phyloP scores from a whole-genome alignment of 1,139 yeast species.

The Yamadazyma kanchanaburiensis region DNA sequence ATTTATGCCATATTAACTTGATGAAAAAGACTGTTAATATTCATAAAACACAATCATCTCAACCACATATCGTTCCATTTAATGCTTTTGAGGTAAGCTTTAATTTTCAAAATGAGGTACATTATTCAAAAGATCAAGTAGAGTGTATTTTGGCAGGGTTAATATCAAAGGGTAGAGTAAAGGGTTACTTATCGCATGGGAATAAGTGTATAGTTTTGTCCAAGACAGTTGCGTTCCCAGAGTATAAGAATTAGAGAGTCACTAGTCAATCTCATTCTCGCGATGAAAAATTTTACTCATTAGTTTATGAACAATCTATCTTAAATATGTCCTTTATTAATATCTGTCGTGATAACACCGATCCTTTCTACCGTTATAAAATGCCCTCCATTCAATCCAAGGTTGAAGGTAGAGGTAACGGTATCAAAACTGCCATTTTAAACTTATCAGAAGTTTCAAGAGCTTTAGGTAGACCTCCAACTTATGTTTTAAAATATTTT shows the following conservation, averaged over 20 bases:
- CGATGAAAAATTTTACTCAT: background rate
- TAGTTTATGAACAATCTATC: slow-evolving; percentile 7
- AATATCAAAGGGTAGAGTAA: slow-evolving; percentile 60
- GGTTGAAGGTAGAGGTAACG: slow-evolving; percentile 99
- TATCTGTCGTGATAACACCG: slow-evolving; percentile 95
- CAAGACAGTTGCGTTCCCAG: slow-evolving; percentile 71
- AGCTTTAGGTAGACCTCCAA: slow-evolving; percentile 89
- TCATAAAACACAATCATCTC: slow-evolving; percentile 19
- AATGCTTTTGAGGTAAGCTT: slow-evolving; percentile 47
- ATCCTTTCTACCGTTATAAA: slow-evolving; percentile 98
- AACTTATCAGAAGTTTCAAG: slow-evolving; percentile 92
- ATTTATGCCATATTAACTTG: slow-evolving; percentile 50
- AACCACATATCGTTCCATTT: slow-evolving; percentile 43
- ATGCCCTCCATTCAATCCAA: slow-evolving; percentile 98
- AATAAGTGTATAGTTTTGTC: slow-evolving; percentile 74
- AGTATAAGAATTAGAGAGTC: background rate
- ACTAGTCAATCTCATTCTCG: background rate
- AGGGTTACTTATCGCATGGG: slow-evolving; percentile 82
- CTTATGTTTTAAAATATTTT: slow-evolving; percentile 88
- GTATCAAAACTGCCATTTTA: slow-evolving; percentile 93
- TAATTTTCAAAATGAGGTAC: slow-evolving; percentile 25
- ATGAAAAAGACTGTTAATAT: slow-evolving; percentile 45
- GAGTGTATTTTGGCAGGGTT: slow-evolving; percentile 73
- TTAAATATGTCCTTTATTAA: slow-evolving; percentile 77
- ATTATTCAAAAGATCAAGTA: slow-evolving; percentile 40